Evolutionary conservation across 1,139 yeast genomes (phyloP), one percentile per base, ranked within the genome.

Genomic region (Candida neerlandica): DNA sequence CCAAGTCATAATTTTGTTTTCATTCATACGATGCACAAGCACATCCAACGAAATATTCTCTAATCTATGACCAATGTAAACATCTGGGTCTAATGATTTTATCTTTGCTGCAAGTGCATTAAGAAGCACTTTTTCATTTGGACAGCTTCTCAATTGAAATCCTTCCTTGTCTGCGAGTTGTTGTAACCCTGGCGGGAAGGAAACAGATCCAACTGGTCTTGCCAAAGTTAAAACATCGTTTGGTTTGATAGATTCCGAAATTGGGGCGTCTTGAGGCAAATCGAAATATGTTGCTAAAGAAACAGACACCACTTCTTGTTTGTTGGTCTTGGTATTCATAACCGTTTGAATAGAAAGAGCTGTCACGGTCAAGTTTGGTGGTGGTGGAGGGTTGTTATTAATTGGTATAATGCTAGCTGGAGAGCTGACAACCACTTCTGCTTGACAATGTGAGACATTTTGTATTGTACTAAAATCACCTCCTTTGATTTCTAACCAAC

Each of bases 241-340:
- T 1, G 94, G 91, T 55, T 73, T 66, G 7, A 80, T 53, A 44
- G 74, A 69, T 44, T 80, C 83, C 44, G 80, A 80, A 44, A 84
- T 78, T 15, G 91, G 89, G 0, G 84, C 72, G 65, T 91, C 97
- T 58, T 86, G 92, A 1, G 88, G 84, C 34, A 91, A 68, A 52
- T 81, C 71, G 51, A 75, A 75, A 63, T 77, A 87, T 4, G 91
- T 78, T 1, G 96, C 86, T 41, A 88, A 67, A 2, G 96, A 84
- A 11, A 94, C 85, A 1, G 96, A 83, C 2, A 89, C 94, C 40
- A 95, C 81, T 63, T 94, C 99, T 67, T 92, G 98, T 55, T 81
- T 85, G 61, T 89, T 86, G 45, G 79, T 82, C 56, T 80, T 79
- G 21, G 80, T 67, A 60, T 90, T 89, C 84, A 90, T 78, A 46